phyloP scores from a whole-genome alignment of 2,329 filamentous ascomycete species.

The Ophiocordyceps camponoti-leonardi region DNA sequence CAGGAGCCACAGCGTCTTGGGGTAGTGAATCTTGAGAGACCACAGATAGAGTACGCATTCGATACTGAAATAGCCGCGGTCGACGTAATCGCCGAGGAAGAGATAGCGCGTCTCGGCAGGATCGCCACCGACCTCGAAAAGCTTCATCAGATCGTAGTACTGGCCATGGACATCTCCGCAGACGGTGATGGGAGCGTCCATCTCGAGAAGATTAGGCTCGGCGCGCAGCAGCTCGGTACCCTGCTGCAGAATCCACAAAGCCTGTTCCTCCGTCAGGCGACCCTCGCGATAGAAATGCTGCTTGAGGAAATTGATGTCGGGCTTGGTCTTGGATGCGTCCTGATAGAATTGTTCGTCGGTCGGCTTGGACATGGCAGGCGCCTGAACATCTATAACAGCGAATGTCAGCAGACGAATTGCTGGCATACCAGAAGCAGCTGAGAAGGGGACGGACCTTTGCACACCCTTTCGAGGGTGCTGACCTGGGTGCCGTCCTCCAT shows the following conservation, averaged over 20 bases:
- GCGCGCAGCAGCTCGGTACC: conserved; percentile 75
- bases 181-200: conserved; percentile 98
- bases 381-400: conserved; percentile 65
- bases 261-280: conserved; percentile 91
- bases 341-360: conserved; percentile 92
- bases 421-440: background rate
- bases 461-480: conserved; percentile 87
- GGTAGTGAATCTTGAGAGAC: conserved; percentile 98
- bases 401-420: background rate
- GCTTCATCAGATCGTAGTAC: conserved; percentile 98
- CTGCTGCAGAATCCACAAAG: conserved; percentile 80
- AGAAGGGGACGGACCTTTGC: conserved; percentile 62
- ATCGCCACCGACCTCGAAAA: conserved; percentile 96
- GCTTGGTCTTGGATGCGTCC: conserved; percentile 70
- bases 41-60: conserved; percentile 97
- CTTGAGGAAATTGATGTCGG: conserved; percentile 86
- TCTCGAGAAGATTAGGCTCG: conserved; percentile 93
- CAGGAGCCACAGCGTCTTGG: conserved; percentile 89
- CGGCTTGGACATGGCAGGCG: conserved; percentile 81
- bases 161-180: conserved; percentile 97
- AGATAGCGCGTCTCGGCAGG: conserved; percentile 92
- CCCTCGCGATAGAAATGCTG: conserved; percentile 98
- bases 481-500: conserved; percentile 97
- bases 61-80: conserved; percentile 96
- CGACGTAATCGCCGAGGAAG: conserved; percentile 95